phyloP scores from a whole-genome alignment of 1,284 basidiomycete genomes.

The Rhodotorula sp. region DNA sequence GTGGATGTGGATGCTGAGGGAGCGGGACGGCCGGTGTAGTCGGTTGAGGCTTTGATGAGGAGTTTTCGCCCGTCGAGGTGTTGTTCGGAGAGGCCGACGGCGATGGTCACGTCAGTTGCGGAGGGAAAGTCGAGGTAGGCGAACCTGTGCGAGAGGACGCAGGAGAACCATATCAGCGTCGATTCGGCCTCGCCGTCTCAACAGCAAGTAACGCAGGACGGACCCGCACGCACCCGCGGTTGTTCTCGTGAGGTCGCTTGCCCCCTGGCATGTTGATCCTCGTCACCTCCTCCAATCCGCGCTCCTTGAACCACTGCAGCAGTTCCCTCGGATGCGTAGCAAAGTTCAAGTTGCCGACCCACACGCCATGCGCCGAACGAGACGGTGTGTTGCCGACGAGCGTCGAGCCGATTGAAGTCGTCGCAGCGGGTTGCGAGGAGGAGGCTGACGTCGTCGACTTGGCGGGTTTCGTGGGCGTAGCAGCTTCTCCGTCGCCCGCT shows the following conservation, averaged over 20 bases:
- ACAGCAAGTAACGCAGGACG: not conserved
- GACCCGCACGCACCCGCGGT: slow-evolving; percentile 52
- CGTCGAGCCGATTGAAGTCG: slow-evolving; percentile 26
- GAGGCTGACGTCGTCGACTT: not conserved
- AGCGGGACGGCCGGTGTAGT: slow-evolving; percentile 49
- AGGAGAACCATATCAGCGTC: too few relatives aligned
- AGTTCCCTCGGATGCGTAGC: slow-evolving; percentile 61
- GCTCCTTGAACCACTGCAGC: slow-evolving; percentile 36
- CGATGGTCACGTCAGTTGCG: slow-evolving; percentile 67
- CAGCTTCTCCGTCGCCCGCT: slow-evolving; percentile 13
- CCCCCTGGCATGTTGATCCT: slow-evolving; percentile 58
- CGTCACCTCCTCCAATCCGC: slow-evolving; percentile 50
- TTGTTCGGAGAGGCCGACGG: slow-evolving; percentile 76
- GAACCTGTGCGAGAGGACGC: slow-evolving; percentile 60
- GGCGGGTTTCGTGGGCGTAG: not conserved
- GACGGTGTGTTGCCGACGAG: slow-evolving; percentile 36
- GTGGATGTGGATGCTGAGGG: slow-evolving; percentile 35
- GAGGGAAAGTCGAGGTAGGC: slow-evolving; percentile 93
- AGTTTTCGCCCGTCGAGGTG: slow-evolving; percentile 80
- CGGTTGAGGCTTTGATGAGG: slow-evolving; percentile 77
- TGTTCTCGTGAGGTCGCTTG: slow-evolving; percentile 54
- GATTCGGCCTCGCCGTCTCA: too few relatives aligned
- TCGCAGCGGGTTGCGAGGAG: not conserved
- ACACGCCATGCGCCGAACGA: slow-evolving; percentile 55
- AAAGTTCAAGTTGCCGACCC: slow-evolving; percentile 94